A percentile compares a stretch with the other conserved stretches of the same genome.
Evolutionary conservation across 176 grass and related monocot species (phyloP).

Genomic region (barley (Hordeum vulgare)): MorexV3_pseudomolecules_assembly NC_058521.1:71662616-71663115

Average conservation of each 20-base stretch:
- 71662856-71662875: not conserved
- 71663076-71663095: too few relatives aligned
- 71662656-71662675: not conserved
- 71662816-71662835: not conserved
- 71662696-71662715: not conserved
- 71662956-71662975: too few relatives aligned
- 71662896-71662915: too few relatives aligned
- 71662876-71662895: not conserved
- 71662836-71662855: not conserved
- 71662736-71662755: not conserved
- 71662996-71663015: too few relatives aligned
- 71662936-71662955: too few relatives aligned
- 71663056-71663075: too few relatives aligned
- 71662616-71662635: not conserved
- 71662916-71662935: too few relatives aligned
- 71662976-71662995: too few relatives aligned
- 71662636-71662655: not conserved
- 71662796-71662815: too few relatives aligned
- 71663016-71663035: too few relatives aligned
- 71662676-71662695: not conserved
- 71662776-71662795: not conserved
- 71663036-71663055: too few relatives aligned
- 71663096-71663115: too few relatives aligned
- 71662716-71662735: not conserved
- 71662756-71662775: not conserved